These are phyloP conservation scores for Xanthoceras sorbifolium DNA, from an alignment of 345 rosid genomes.

Conservation along the genomic window DNA sequence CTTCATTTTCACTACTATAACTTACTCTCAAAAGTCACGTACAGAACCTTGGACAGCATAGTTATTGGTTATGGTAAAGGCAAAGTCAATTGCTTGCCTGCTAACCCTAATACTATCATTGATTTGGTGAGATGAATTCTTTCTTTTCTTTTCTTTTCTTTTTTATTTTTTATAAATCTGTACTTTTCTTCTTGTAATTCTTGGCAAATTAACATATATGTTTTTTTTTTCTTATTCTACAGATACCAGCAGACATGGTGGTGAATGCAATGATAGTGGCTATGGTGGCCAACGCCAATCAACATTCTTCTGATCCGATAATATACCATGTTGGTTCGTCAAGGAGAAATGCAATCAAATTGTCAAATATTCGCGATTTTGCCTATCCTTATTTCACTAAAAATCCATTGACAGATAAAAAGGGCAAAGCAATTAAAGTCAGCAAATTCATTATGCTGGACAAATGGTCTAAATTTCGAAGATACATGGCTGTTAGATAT, in stretches of 20 bases:
- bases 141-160: not conserved
- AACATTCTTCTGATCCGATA: not conserved
- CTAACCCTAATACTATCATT: slow-evolving; percentile 31
- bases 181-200: no score
- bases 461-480: no score
- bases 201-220: no score
- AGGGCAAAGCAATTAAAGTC: not conserved
- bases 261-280: not conserved
- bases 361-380: not conserved
- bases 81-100: slow-evolving; percentile 42
- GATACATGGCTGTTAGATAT: no score
- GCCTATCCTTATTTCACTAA: not conserved
- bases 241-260: not conserved
- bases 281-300: not conserved
- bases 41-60: slow-evolving; percentile 59
- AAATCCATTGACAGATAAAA: not conserved
- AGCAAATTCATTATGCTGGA: not conserved
- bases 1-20: no score
- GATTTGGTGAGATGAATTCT: slow-evolving; percentile 46
- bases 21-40: no score
- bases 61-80: slow-evolving; percentile 50
- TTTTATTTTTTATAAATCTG: no score
- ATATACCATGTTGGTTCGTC: not conserved
- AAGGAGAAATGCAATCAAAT: not conserved
- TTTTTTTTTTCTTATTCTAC: no score